Evolutionary conservation across 345 rosid species (phyloP).

Genomic region (Citrus reticulata): DNA sequence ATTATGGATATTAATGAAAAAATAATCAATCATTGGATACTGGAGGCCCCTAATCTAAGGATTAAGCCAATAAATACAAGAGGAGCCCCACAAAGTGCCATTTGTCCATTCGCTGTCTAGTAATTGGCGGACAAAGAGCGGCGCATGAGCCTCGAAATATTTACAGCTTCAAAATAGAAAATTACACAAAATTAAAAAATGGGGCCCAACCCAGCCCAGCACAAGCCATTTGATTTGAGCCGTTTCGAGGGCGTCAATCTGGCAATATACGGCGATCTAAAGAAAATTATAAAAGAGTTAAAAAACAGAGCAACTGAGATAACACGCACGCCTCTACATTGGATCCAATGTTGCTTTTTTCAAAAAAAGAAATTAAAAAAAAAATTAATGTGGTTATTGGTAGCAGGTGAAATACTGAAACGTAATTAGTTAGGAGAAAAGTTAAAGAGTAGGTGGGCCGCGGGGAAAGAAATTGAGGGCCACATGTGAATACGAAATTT

Average conservation of each 20-base stretch:
- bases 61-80: not conserved
- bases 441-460: no score
- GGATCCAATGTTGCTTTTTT: constrained; percentile 20
- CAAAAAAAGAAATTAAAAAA: no score
- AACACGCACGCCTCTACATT: constrained; percentile 16
- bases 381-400: not conserved
- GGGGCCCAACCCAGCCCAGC: not conserved
- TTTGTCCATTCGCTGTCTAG: constrained; percentile 6
- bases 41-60: not conserved
- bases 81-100: not conserved
- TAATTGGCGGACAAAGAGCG: constrained; percentile 25
- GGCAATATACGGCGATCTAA: not conserved
- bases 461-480: no score
- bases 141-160: constrained; percentile 24
- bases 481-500: no score
- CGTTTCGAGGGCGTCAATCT: not conserved
- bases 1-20: not conserved
- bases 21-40: constrained; percentile 14
- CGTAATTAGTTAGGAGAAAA: no score
- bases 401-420: not conserved
- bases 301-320: not conserved
- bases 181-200: not conserved
- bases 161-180: not conserved
- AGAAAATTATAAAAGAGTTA: not conserved
- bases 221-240: not conserved